Conservation (phyloP, 768 basidiomycete species). For the Clitopilus passeckerianus region DNA sequence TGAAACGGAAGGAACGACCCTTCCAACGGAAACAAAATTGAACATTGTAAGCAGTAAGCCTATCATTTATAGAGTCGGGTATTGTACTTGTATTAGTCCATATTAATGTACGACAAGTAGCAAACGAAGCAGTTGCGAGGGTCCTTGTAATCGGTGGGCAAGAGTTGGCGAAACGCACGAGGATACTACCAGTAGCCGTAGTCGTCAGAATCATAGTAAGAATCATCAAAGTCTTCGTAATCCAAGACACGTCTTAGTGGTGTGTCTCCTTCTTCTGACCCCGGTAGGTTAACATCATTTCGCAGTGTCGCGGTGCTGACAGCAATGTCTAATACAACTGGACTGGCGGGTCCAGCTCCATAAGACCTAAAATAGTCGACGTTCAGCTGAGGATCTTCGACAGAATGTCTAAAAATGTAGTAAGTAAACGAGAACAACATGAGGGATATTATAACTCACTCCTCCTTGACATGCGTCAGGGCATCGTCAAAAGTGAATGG, state of each 20-base stretch:
- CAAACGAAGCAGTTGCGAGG: too few relatives aligned
- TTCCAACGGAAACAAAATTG: too few relatives aligned
- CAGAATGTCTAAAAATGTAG: background rate
- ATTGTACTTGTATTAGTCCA: too few relatives aligned
- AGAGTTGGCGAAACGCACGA: too few relatives aligned
- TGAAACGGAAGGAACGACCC: too few relatives aligned
- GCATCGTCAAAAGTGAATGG: background rate
- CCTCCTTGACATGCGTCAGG: background rate
- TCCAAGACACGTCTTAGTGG: background rate
- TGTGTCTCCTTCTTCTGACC: background rate
- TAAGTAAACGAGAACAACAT: background rate
- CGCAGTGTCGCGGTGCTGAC: background rate
- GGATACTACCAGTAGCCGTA: too few relatives aligned
- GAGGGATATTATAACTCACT: background rate
- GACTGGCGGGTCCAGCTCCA: background rate
- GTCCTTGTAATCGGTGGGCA: too few relatives aligned
- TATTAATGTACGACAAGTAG: too few relatives aligned
- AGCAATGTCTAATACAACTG: background rate
- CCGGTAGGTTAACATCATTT: background rate
- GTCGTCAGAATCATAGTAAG: background rate
- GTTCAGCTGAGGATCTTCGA: background rate
- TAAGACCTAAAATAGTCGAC: background rate
- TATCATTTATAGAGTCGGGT: too few relatives aligned
- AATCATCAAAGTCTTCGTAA: background rate
- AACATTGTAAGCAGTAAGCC: too few relatives aligned